Base-by-base conservation (phyloP, 148 eudicot genomes). In the Rhododendron griersonianum region DNA sequence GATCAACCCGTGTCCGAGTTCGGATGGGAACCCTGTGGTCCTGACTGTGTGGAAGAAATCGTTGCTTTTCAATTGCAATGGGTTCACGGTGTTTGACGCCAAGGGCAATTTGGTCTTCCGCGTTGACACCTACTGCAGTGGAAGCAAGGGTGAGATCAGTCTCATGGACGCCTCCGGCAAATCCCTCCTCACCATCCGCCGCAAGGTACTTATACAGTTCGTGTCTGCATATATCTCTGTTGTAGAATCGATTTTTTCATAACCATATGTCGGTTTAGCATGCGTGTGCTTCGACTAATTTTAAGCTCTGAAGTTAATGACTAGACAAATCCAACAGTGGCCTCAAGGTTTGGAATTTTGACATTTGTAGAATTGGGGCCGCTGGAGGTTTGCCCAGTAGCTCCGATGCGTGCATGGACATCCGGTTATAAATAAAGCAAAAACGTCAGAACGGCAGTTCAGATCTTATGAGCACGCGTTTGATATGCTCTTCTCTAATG, bases 11-110 rank as follows among this genome's bases (percentile, higher is more conserved):
- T n/a, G 71, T 11, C 45, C 30, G n/a, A 39, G 18, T n/a, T 23
- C 28, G 5, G 63, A 37, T 13, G 84, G 41, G 0, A 86, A 25
- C 55, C 71, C 81, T 23, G 81, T 86, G 63, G 90, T 90, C 61
- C 89, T 95, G n/a, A 95, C 95, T 1, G 96, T 95, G 11, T 95
- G 98, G 98, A 92, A 91, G 85, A 95, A 95, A 61, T 95, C 98
- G 18, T 79, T 95, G 81, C 81, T 95, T 41, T 84, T 95, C 59
- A 93, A 92, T 78, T 95, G 98, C 84, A 89, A 90, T 11, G 98
- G 98, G 0, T 95, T 94, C 83, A 95, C 98, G 8, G 98, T 95
- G 33, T 95, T 84, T 74, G 94, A 95, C 63, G 77, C 91, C 8
- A 87, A 78, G 33, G 98, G 98, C 4, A 93, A 93, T 81, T 92